These are phyloP conservation scores for Penicillium subrubescens DNA, from an alignment of 495 filamentous ascomycete genomes.

Conservation along the genomic window DNA sequence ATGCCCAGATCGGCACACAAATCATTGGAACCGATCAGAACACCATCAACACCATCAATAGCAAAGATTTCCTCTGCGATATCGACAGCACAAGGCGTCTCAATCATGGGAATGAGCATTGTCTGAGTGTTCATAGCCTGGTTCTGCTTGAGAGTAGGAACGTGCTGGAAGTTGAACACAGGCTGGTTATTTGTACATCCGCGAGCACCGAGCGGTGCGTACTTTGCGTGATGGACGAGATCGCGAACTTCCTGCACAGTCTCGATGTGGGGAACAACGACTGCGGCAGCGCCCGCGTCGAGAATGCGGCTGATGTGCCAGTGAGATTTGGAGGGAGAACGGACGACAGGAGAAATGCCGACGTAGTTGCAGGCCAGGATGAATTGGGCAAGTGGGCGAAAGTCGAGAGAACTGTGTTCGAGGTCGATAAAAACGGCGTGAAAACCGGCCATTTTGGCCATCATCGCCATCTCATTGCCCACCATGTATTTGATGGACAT, in stretches of 20 bases:
- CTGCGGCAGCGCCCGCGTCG: conserved; percentile 32
- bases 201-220: conserved; percentile 27
- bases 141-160: conserved; percentile 29
- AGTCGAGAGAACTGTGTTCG: conserved; percentile 28
- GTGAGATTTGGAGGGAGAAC: conserved; percentile 34
- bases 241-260: conserved; percentile 31
- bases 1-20: conserved; percentile 32
- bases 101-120: conserved; percentile 39
- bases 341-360: conserved; percentile 32
- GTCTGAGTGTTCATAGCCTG: conserved; percentile 28
- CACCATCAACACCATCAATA: conserved; percentile 31
- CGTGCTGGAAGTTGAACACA: conserved; percentile 24
- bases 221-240: conserved; percentile 32
- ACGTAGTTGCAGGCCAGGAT: conserved; percentile 32
- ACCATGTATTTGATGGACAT: conserved; percentile 30
- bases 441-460: conserved; percentile 35
- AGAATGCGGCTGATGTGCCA: conserved; percentile 36
- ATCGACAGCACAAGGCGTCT: conserved; percentile 32
- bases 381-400: conserved; percentile 26
- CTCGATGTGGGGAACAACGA: conserved; percentile 36
- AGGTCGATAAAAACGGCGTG: conserved; percentile 39
- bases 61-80: conserved; percentile 32
- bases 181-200: conserved; percentile 30
- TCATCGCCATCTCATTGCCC: conserved; percentile 31
- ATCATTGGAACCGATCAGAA: conserved; percentile 39